phyloP scores from a whole-genome alignment of 352 stramenopile genomes.

The Pythium sukuiense region DNA sequence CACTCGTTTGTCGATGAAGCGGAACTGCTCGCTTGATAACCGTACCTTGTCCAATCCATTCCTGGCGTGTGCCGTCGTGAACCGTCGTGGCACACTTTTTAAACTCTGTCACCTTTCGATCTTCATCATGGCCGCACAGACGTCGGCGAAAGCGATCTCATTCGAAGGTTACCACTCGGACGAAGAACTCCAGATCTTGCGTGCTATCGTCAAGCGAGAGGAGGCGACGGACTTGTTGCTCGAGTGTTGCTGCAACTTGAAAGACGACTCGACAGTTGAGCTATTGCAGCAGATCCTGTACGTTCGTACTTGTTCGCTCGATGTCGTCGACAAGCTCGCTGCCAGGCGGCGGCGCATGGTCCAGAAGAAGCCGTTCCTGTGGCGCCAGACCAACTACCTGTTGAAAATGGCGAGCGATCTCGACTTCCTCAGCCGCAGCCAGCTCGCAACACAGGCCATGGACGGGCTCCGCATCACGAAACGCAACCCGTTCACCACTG shows the following conservation, averaged over 20 bases:
- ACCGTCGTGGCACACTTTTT: neutral
- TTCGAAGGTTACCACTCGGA: constrained; percentile 53
- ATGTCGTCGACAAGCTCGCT: constrained; percentile 55
- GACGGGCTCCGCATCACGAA: constrained; percentile 52
- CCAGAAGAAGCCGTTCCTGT: constrained; percentile 54
- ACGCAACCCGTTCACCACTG: constrained; percentile 72
- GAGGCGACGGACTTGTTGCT: constrained; percentile 54
- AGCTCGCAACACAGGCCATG: constrained; percentile 48
- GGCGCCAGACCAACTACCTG: constrained; percentile 65
- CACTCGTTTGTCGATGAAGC: neutral
- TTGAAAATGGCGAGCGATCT: constrained; percentile 67
- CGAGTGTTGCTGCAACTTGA: constrained; percentile 47
- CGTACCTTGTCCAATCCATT: neutral
- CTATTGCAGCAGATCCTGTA: constrained; percentile 50
- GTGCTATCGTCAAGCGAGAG: constrained; percentile 64
- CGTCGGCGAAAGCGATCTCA: constrained; percentile 36
- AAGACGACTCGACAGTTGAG: constrained; percentile 38
- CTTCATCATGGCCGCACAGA: constrained; percentile 4
- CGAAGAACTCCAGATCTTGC: constrained; percentile 67
- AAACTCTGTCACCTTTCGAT: neutral
- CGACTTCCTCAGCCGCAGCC: constrained; percentile 77
- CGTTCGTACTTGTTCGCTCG: constrained; percentile 49
- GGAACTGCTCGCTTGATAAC: neutral
- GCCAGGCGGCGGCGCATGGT: constrained; percentile 67
- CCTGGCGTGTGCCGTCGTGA: neutral